Evolutionary conservation across 345 rosid genomes (phyloP), one percentile per base, ranked within the genome.

Genomic region (Brassica juncea): DNA sequence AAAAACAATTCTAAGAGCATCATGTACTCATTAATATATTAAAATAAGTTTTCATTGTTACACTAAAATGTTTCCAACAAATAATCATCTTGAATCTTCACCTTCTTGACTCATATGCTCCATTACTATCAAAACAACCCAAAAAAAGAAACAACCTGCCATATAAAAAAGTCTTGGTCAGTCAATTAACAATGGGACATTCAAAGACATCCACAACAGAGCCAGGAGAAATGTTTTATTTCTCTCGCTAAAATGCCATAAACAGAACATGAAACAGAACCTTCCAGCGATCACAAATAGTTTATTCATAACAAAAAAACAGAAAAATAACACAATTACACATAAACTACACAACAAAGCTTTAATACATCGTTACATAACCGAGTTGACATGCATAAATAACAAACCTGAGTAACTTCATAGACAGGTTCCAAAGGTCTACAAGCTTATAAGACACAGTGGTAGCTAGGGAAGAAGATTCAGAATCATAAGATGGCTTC

Each of bases 401-500:
- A 16, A 72, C 83, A 77, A 80, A 94, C 93, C 97, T 86, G 85
- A 62, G 79, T 39, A 77, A 87, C 86, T 74, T 82, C 84, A 7
- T 87, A 79, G 79, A 82, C 79, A 14, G 64, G 44, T 68, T 59
- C 84, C 23, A 71, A 82, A 74, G 82, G 62, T 73, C 86, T 81
- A 83, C 66, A 4, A 28, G 31, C 80, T 91, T 87, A 58, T 84
- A 86, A 37, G 97, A 89, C 15, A 90, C 81, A 61, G 89, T 71
- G 62, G 87, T 87, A 5, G 84, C 74, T 64, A 86, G 15, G 35
- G 89, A 88, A 12, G 91, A 81, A 31, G 90, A 70, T 8, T 91
- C 90, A 27, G 91, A 86, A 70, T 92, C 94, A 80, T 74, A 68
- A 2, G 94, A 82, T 70, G 89, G 86, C 76, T 83, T 90, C 76